Base-by-base conservation (phyloP, 2,329 filamentous ascomycete species). In the Pseudonectria buxi region DNA sequence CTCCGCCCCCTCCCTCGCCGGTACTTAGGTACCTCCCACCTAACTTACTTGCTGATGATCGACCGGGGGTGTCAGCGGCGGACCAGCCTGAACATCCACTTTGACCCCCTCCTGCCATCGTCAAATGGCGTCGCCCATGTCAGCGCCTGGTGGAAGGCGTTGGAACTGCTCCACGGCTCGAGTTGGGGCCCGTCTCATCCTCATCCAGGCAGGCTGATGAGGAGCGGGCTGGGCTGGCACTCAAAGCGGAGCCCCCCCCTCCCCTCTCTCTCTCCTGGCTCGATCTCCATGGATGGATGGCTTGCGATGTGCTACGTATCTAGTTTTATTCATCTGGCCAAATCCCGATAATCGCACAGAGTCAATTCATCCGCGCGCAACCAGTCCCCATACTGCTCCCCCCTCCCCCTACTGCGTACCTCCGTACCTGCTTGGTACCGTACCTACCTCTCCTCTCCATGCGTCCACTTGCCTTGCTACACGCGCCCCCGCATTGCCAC, bases 291-390 rank as follows among this genome's bases (percentile, higher is more conserved):
- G n/a, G n/a, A n/a, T n/a, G n/a, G n/a, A n/a, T n/a, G n/a, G n/a
- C n/a, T n/a, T n/a, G n/a, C n/a, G n/a, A n/a, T n/a, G n/a, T n/a
- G n/a, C n/a, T n/a, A n/a, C n/a, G n/a, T n/a, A n/a, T n/a, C n/a
- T n/a, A n/a, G n/a, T n/a, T 37, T 18, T 26, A 22, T 38, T 32
- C 28, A 26, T 15, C 30, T 33, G 9, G 9, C 40, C 37, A 29
- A 35, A 24, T 46, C 47, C 49, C 47, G 53, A 45, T 56, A 58
- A 55, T 58, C 53, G 54, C 56, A 58, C 49, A 48, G 47, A 49
- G 48, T 51, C 48, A 41, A 54, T 55, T 55, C 46, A 51, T 41
- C n/a, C n/a, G n/a, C n/a, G n/a, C n/a, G n/a, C n/a, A n/a, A n/a
- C n/a, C n/a, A n/a, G n/a, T n/a, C n/a, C n/a, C n/a, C n/a, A n/a